Base-by-base conservation (phyloP, 108 stramenopile genomes). In the Chaetoceros tenuissimus region DNA sequence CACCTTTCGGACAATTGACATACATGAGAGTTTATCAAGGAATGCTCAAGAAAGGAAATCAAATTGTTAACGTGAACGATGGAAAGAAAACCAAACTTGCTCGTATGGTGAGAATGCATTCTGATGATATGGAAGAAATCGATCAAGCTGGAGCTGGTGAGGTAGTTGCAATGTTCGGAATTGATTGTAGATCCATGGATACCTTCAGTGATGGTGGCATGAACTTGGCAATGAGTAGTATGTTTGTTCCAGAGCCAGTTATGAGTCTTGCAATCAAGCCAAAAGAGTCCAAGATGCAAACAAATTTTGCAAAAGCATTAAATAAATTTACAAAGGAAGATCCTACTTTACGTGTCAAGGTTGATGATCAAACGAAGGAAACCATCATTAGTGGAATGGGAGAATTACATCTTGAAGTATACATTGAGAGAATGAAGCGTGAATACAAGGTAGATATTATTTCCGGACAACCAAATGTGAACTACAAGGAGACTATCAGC, bases 341-440 rank as follows among this genome's bases (percentile, higher is more conserved):
- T 75, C 99, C 99, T 1, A 99, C 99, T 3, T 74, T 99, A 10
- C 81, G 95, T 24, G 90, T 98, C 2, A 71, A 72, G 68, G 80
- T 94, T 18, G 97, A 99, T 68, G 52, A 56, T 5, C 89, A 97
- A 52, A 96, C 96, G 24, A 95, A 94, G 58, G 95, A 99, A 71
- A 97, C 97, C 20, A 90, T 99, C 59, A 64, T 98, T 20, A 89
- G 88, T 68, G 99, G 99, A n/a, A 99, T 99, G 99, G 99, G 99
- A 31, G 99, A 99, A 69, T 81, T 99, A 3, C 99, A 99, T 66
- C 75, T 99, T 28, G 99, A 99, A 66, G 92, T 99, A 2, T 99
- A 99, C 78, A 79, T 98, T 54, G 99, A 99, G 72, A 92, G 99
- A 2, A 91, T 99, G 90, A 89, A 74, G 54, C 84, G 98, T 27